Conservation (phyloP, 179 eudicot species). For the Beta lomatogona region DNA sequence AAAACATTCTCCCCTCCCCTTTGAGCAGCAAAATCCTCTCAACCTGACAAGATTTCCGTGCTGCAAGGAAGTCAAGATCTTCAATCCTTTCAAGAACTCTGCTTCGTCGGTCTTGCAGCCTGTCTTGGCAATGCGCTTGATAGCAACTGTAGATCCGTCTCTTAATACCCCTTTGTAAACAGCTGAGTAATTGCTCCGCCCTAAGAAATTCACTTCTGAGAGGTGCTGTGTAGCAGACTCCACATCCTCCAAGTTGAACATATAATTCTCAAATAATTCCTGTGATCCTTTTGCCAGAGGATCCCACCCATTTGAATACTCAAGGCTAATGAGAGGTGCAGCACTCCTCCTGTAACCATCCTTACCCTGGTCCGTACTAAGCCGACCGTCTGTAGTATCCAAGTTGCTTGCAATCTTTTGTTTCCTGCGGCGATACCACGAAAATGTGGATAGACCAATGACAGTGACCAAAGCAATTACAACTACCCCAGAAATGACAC, state of each 20-base stretch:
- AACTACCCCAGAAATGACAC: constrained; percentile 46
- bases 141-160: constrained; percentile 79
- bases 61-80: constrained; percentile 65
- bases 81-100: constrained; percentile 82
- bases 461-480: constrained; percentile 39
- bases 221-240: constrained; percentile 89
- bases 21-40: constrained; percentile 92
- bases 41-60: constrained; percentile 75
- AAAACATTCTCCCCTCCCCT: constrained; percentile 92
- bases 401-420: constrained; percentile 69
- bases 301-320: constrained; percentile 86
- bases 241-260: constrained; percentile 81
- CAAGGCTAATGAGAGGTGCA: constrained; percentile 75
- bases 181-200: constrained; percentile 77
- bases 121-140: constrained; percentile 76
- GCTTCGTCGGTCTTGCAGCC: constrained; percentile 87
- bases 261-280: constrained; percentile 67
- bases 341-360: constrained; percentile 64
- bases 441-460: constrained; percentile 50
- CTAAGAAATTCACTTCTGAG: constrained; percentile 75
- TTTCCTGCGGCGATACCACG: constrained; percentile 73
- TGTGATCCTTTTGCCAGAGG: constrained; percentile 68
- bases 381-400: constrained; percentile 55
- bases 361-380: constrained; percentile 67
- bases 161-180: constrained; percentile 74